Base-by-base conservation (phyloP, 768 basidiomycete species). In the button mushroom (Agaricus bisporus) region DNA sequence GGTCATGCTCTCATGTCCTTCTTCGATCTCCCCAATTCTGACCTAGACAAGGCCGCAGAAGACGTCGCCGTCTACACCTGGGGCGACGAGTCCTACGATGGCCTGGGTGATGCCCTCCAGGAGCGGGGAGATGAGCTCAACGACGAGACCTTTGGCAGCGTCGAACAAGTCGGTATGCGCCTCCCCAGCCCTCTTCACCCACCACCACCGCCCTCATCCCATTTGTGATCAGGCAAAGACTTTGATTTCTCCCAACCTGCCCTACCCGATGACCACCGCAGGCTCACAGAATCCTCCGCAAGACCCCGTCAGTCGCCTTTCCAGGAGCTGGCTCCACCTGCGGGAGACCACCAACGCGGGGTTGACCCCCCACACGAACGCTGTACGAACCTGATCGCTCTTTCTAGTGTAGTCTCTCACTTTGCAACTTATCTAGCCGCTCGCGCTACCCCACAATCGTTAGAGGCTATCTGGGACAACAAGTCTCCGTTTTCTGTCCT, bases 121-220 rank as follows among this genome's bases (percentile, higher is more conserved):
- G 95, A 98, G 69, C 87, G 86, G 39, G 85, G 84, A 53, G 94
- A 98, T 75, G 94, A 95, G 60, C 66, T 95, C 61, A 98, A 99
- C 70, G 92, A 95, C 68, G 93, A 95, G 74, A 99, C 97, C 2
- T 99, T 99, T 71, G 97, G 95, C 28, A 79, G 71, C 38, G 59
- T 73, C 47, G 84, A 77, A 32, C 70, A 64, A 58, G 80, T 95
- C 55, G 91, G 94, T 94, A 66, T 76, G 87, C 44, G 36, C 25
- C 39, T 47, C 46, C 41, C 11, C 22, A 22, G 22, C 22, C 22
- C 22, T 22, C 47, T 43, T 44, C 25, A 44, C 18, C 5, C 11
- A 20, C 46, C n/a, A 35, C 37, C 18, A 37, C 25, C 39, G 41
- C 41, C 49, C 51, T 58, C 56, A 38, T n/a, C n/a, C 20, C 5